Percentiles rank a stretch among this genome's conserved stretches.
These are phyloP conservation scores for Entonaema liquescens DNA, from an alignment of 495 filamentous ascomycete species.

Conservation along the genomic window DNA sequence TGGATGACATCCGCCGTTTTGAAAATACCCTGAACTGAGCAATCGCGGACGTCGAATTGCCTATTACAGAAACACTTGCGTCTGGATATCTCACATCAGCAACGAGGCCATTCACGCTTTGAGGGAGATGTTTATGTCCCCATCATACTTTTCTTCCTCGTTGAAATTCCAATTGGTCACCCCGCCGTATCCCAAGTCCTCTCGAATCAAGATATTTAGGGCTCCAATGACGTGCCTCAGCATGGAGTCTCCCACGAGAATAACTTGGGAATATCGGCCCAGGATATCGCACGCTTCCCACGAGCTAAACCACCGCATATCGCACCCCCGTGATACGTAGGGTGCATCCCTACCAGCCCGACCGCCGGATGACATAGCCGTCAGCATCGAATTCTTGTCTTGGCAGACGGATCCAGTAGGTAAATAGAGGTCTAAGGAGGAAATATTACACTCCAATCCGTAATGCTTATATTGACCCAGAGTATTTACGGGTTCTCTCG, in stretches of 20 bases:
- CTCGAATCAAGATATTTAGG: slow-evolving; percentile 59
- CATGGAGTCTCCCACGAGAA: slow-evolving; percentile 63
- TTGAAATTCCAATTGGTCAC: slow-evolving; percentile 65
- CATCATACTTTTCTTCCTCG: slow-evolving; percentile 55
- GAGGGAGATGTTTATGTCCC: neutral
- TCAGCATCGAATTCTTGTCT: slow-evolving; percentile 52
- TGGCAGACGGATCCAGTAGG: slow-evolving; percentile 55
- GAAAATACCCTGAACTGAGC: slow-evolving; percentile 63
- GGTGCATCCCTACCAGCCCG: slow-evolving; percentile 60
- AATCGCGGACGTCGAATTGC: slow-evolving; percentile 62
- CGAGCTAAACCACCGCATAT: slow-evolving; percentile 63
- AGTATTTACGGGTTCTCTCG: slow-evolving; percentile 30
- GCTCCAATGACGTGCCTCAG: slow-evolving; percentile 62
- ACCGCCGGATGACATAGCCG: slow-evolving; percentile 62
- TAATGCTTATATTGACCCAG: slow-evolving; percentile 40
- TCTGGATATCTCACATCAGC: slow-evolving; percentile 41
- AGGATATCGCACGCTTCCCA: slow-evolving; percentile 60
- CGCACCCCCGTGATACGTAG: slow-evolving; percentile 59
- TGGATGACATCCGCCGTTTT: slow-evolving; percentile 59
- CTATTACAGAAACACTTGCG: slow-evolving; percentile 62
- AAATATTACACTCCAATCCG: slow-evolving; percentile 55
- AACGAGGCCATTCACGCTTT: neutral
- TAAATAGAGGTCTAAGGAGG: slow-evolving; percentile 59
- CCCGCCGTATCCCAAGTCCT: slow-evolving; percentile 62
- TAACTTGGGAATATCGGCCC: slow-evolving; percentile 57